Evolutionary conservation across 2,329 filamentous ascomycete genomes (phyloP), one percentile per base, ranked within the genome.

Genomic region (Ilyonectria sp.): DNA sequence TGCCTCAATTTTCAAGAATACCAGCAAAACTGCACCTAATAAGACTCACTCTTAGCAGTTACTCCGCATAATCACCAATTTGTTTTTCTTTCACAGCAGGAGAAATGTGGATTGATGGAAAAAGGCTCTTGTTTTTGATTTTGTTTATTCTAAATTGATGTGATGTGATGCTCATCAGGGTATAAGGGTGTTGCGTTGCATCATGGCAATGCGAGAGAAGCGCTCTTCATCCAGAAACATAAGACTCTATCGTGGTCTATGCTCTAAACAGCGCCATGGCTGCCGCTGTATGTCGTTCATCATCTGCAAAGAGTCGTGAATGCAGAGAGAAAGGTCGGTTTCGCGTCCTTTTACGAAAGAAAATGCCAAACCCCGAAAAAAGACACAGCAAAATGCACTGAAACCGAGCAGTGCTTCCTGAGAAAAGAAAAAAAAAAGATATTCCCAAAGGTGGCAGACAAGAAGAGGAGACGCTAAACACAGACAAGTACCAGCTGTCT

Each of bases 151-250:
- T 69, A 69, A 59, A 37, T 49, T 35, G 26, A 7, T 15, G 60
- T 74, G 75, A 77, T 77, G 73, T 73, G 74, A 76, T 76, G 73
- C 71, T 71, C 76, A 77, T 75, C 75, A 71, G 71, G 76, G 76
- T 78, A 78, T 78, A 78, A 69, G 44, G 55, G 37, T 70, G 65
- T 57, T 49, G 54, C 53, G 40, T 19, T 68, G 71, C 75, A 76
- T 74, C 75, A 73, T 56, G 29, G 56, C 60, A 69, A 70, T 47
- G 70, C 67, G 63, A 67, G 44, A 43, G 60, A 71, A 66, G 62
- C 56, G 63, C 61, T 65, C 43, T 59, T 58, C 55, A 29, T 63
- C 59, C 33, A 64, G 58, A 68, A 65, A 67, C 69, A 63, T 37
- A 54, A 50, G 63, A 53, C 44, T 66, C 65, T 71, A 69, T 65